These are phyloP conservation scores for Ceratocystis colombiana DNA, from an alignment of 2,329 filamentous ascomycete species.

Conservation along the genomic window DNA sequence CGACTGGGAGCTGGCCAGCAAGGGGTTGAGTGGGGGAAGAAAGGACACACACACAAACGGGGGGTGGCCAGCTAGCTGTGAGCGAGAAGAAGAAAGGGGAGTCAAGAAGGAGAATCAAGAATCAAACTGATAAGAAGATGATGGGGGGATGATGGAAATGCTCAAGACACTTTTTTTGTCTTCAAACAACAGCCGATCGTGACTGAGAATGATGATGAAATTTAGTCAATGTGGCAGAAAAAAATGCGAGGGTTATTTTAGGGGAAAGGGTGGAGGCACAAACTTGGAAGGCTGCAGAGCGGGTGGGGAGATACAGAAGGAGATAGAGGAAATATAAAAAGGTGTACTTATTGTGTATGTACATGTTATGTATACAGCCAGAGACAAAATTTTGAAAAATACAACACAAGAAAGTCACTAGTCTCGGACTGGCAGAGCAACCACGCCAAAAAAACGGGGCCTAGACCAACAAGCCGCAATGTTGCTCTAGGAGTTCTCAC, in stretches of 20 bases:
- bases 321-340: constrained; percentile 27
- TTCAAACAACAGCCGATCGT: not conserved
- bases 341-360: not conserved
- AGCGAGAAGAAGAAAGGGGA: constrained; percentile 24
- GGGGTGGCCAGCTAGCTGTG: constrained; percentile 18
- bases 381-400: not conserved
- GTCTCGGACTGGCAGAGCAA: constrained; percentile 4
- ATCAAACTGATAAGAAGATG: not conserved
- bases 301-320: constrained; percentile 26
- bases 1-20: constrained; percentile 9
- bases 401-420: constrained; percentile 1
- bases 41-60: constrained; percentile 14
- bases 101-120: constrained; percentile 8
- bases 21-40: constrained; percentile 10
- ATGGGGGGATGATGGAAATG: not conserved
- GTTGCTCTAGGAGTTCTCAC: not conserved
- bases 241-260: constrained; percentile 16
- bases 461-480: not conserved
- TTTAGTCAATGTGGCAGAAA: constrained; percentile 11
- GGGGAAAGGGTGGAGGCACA: constrained; percentile 16
- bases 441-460: not conserved
- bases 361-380: too few species aligned
- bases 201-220: constrained; percentile 7
- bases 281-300: constrained; percentile 17
- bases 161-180: not conserved